Conservation (phyloP, 768 basidiomycete species). For the Rubroboletus pulcherrimus region DNA sequence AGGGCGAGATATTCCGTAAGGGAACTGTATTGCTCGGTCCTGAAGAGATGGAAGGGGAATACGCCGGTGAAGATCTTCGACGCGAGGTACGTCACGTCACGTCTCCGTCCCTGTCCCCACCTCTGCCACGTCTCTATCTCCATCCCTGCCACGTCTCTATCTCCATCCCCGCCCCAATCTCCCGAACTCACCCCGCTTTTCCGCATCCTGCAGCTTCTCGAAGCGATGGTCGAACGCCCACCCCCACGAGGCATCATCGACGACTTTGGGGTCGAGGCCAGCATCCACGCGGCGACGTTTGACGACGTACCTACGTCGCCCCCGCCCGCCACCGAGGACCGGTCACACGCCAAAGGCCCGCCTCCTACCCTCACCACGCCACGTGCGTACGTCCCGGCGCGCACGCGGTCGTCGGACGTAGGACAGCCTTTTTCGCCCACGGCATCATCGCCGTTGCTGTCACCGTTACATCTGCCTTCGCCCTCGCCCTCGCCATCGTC, state of each 20-base stretch:
- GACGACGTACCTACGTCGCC: slow-evolving; percentile 10
- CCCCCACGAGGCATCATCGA: slow-evolving; percentile 71
- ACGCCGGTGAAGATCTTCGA: slow-evolving; percentile 83
- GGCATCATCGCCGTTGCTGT: slow-evolving; percentile 26
- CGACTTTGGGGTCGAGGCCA: slow-evolving; percentile 47
- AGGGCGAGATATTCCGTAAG: slow-evolving; percentile 95
- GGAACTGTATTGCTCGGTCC: slow-evolving; percentile 75
- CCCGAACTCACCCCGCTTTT: not conserved
- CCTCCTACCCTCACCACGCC: slow-evolving; percentile 33
- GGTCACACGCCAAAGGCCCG: slow-evolving; percentile 26
- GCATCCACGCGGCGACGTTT: slow-evolving; percentile 5
- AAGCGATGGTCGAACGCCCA: slow-evolving; percentile 83
- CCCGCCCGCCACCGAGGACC: slow-evolving; percentile 24
- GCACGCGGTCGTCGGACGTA: slow-evolving; percentile 39
- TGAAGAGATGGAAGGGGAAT: slow-evolving; percentile 88
- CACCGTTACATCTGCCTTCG: slow-evolving; percentile 1
- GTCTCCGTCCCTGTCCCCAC: not conserved
- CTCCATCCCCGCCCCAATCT: not conserved
- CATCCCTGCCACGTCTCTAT: not conserved
- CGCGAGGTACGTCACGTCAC: slow-evolving; percentile 51
- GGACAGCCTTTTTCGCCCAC: slow-evolving; percentile 8
- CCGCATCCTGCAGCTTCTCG: slow-evolving; percentile 56
- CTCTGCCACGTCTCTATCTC: not conserved
- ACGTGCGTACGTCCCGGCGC: slow-evolving; percentile 54
- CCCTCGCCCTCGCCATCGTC: slow-evolving; percentile 1